These are phyloP conservation scores for Cercospora canescens DNA, from an alignment of 2,329 filamentous ascomycete species.

Conservation along the genomic window DNA sequence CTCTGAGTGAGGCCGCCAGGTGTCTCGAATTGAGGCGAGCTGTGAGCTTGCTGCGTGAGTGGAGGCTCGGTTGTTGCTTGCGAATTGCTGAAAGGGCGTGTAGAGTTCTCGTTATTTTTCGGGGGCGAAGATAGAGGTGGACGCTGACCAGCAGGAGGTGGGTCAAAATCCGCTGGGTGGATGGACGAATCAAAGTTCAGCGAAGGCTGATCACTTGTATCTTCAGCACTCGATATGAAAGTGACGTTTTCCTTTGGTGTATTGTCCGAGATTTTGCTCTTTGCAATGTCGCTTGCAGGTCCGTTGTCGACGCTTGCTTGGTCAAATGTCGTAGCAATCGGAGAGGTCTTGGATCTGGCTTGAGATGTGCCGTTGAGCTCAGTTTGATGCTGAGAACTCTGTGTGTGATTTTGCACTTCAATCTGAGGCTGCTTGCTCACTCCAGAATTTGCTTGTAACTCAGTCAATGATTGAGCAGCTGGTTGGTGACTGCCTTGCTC, in stretches of 20 bases:
- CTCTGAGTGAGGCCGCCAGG: constrained; percentile 1
- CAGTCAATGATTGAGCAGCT: not conserved
- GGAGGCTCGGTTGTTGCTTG: not conserved
- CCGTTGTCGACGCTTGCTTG: not conserved
- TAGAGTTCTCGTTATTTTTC: not conserved
- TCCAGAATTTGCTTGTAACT: not conserved
- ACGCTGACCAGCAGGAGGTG: constrained; percentile 22
- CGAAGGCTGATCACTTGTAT: constrained; percentile 5
- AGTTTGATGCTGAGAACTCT: not conserved
- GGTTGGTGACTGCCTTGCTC: not conserved
- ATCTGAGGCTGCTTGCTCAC: not conserved
- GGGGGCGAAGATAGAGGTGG: constrained; percentile 11
- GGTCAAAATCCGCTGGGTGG: constrained; percentile 18
- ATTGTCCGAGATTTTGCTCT: not conserved
- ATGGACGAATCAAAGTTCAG: constrained; percentile 3
- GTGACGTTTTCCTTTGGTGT: not conserved
- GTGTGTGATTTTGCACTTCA: not conserved
- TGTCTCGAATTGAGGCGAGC: not conserved
- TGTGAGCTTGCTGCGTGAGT: not conserved
- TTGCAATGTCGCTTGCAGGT: not conserved
- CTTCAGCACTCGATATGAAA: constrained; percentile 8
- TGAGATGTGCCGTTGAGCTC: not conserved
- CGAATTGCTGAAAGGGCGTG: not conserved
- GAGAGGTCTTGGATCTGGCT: not conserved
- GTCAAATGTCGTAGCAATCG: not conserved